Conservation (phyloP, 129 eudicot genomes). For the Tagetes erecta region DNA sequence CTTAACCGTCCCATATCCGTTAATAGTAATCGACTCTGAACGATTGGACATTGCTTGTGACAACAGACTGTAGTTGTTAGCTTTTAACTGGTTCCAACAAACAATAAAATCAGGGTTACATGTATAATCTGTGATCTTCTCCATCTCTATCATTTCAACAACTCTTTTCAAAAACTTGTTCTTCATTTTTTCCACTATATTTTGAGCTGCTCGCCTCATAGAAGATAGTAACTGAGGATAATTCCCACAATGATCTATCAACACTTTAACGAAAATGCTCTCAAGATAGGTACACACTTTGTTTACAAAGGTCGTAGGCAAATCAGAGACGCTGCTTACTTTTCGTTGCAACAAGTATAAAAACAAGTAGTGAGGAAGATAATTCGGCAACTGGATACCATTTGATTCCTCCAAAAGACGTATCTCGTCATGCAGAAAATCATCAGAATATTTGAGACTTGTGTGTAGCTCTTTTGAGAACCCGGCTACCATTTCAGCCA, state of each 20-base stretch:
- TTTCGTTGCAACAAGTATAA: slow-evolving; percentile 24
- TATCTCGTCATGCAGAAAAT: slow-evolving; percentile 41
- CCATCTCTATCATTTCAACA: slow-evolving; percentile 38
- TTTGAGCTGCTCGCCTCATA: slow-evolving; percentile 26
- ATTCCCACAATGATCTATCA: slow-evolving; percentile 21
- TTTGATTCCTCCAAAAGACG: slow-evolving; percentile 35
- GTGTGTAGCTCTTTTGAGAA: slow-evolving; percentile 21
- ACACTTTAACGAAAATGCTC: neutral
- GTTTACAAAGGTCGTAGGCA: slow-evolving; percentile 16
- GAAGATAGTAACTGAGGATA: slow-evolving; percentile 31
- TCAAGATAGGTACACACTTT: slow-evolving; percentile 35
- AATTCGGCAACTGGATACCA: slow-evolving; percentile 33
- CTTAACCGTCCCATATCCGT: neutral
- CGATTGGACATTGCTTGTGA: neutral
- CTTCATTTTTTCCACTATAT: slow-evolving; percentile 16
- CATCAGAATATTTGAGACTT: neutral
- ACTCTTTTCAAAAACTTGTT: slow-evolving; percentile 29
- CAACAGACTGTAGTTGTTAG: neutral
- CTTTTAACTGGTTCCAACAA: neutral
- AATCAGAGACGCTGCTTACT: slow-evolving; percentile 10
- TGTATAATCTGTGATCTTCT: slow-evolving; percentile 34
- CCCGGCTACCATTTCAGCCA: slow-evolving; percentile 26
- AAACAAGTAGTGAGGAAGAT: slow-evolving; percentile 27
- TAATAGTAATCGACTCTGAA: neutral
- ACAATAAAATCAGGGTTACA: slow-evolving; percentile 29